Evolutionary conservation across 331 rosid genomes (phyloP).

Genomic region (Prunus yedoensis): DNA sequence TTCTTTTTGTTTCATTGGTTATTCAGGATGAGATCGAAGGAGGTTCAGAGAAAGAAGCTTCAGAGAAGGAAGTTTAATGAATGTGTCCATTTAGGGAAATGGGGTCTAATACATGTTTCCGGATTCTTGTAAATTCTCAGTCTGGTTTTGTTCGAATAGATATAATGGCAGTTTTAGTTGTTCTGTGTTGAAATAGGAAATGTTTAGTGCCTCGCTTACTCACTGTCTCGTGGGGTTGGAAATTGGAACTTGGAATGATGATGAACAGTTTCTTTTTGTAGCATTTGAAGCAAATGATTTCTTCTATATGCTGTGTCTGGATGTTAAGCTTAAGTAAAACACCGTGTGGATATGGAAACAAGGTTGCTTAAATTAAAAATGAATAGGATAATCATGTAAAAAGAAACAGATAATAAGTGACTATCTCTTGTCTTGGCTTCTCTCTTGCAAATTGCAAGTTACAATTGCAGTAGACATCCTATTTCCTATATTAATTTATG

Average conservation of each 20-base stretch:
- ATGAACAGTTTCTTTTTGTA: not conserved
- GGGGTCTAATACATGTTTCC: not conserved
- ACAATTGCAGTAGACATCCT: not conserved
- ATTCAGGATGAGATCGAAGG: conserved; percentile 52
- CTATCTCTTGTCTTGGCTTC: conserved; percentile 3
- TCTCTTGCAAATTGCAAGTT: not conserved
- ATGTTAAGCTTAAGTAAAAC: not conserved
- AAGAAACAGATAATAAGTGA: not conserved
- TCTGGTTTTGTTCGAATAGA: not conserved
- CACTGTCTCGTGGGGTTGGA: not conserved
- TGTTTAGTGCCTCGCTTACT: not conserved
- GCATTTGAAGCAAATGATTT: not conserved
- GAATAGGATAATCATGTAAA: not conserved
- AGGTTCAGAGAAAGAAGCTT: conserved; percentile 36
- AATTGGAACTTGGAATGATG: not conserved
- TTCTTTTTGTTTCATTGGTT: not conserved
- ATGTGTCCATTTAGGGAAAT: not conserved
- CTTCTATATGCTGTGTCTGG: not conserved
- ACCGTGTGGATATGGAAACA: not conserved
- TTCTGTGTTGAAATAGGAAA: not conserved
- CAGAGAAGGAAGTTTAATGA: conserved; percentile 51
- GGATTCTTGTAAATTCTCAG: conserved; percentile 22
- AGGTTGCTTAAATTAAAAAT: not conserved
- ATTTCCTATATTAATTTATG: not conserved
- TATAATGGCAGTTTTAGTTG: not conserved